phyloP scores from a whole-genome alignment of 768 basidiomycete species.

The Phallus indusiatus region DNA sequence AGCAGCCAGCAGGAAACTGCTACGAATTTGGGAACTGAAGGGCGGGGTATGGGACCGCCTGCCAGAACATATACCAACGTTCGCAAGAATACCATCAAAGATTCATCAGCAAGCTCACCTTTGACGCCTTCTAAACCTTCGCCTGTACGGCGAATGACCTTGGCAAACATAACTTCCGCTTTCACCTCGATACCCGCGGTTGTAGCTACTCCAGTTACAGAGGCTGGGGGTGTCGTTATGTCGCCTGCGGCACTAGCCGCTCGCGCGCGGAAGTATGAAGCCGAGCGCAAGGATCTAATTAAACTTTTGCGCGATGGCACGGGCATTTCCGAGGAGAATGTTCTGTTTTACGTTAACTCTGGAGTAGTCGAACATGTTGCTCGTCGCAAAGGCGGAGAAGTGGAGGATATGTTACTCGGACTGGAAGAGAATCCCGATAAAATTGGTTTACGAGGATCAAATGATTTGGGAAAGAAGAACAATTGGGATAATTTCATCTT shows the following conservation, averaged over 20 bases:
- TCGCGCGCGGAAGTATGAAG: not conserved
- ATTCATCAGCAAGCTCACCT: not conserved
- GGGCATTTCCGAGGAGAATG: conserved; percentile 28
- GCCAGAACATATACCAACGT: too few relatives aligned
- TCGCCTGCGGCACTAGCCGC: not conserved
- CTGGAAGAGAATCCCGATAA: conserved; percentile 11
- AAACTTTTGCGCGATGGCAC: conserved; percentile 18
- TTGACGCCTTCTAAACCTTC: not conserved
- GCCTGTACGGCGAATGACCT: not conserved
- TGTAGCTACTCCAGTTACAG: not conserved
- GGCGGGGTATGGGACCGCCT: conserved; percentile 10
- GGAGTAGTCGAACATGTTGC: conserved; percentile 15
- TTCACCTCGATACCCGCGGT: not conserved
- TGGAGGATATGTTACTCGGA: not conserved
- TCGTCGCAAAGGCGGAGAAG: conserved; percentile 8
- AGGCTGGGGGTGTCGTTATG: not conserved
- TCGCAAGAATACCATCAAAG: not conserved
- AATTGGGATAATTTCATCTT: not conserved
- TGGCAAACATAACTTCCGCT: not conserved
- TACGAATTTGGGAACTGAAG: conserved; percentile 10
- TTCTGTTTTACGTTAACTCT: conserved; percentile 32
- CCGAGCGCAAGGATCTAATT: not conserved
- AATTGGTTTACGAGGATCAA: conserved; percentile 5
- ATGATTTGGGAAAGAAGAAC: not conserved
- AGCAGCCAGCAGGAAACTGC: conserved; percentile 11